phyloP scores from a whole-genome alignment of 2,329 filamentous ascomycete genomes.

The Phialocephala subalpina region DNA sequence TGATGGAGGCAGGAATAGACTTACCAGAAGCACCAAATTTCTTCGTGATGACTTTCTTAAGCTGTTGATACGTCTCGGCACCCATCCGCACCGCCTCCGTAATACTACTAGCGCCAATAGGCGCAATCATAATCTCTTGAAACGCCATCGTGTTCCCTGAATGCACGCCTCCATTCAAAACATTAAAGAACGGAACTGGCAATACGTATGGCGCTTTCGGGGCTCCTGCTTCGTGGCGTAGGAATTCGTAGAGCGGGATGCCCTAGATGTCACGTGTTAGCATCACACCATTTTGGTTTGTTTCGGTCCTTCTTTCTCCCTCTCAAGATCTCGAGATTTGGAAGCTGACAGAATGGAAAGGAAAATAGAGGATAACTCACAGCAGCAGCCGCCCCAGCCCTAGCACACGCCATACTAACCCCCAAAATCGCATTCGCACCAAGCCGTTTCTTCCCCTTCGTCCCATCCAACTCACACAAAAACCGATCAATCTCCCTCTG shows the following conservation, averaged over 20 bases:
- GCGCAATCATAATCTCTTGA: slow-evolving; percentile 50
- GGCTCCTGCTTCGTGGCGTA: slow-evolving; percentile 55
- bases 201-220: slow-evolving; percentile 54
- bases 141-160: slow-evolving; percentile 56
- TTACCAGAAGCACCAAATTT: slow-evolving; percentile 43
- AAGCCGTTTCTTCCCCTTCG: slow-evolving; percentile 64
- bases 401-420: slow-evolving; percentile 66
- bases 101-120: slow-evolving; percentile 37
- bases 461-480: slow-evolving; percentile 63
- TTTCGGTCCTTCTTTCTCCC: neutral
- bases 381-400: slow-evolving; percentile 63
- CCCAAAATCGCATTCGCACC: slow-evolving; percentile 68
- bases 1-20: slow-evolving; percentile 8
- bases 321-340: neutral
- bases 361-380: slow-evolving; percentile 31
- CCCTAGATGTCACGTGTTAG: slow-evolving; percentile 42
- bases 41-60: slow-evolving; percentile 43
- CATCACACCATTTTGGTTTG: slow-evolving; percentile 4
- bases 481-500: slow-evolving; percentile 61
- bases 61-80: slow-evolving; percentile 44
- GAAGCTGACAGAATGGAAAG: neutral
- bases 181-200: slow-evolving; percentile 65
- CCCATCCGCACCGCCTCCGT: slow-evolving; percentile 44
- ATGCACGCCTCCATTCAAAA: slow-evolving; percentile 59
- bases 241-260: slow-evolving; percentile 64